Conservation (phyloP, 768 basidiomycete species). For the Rhodotorula toruloides region DNA sequence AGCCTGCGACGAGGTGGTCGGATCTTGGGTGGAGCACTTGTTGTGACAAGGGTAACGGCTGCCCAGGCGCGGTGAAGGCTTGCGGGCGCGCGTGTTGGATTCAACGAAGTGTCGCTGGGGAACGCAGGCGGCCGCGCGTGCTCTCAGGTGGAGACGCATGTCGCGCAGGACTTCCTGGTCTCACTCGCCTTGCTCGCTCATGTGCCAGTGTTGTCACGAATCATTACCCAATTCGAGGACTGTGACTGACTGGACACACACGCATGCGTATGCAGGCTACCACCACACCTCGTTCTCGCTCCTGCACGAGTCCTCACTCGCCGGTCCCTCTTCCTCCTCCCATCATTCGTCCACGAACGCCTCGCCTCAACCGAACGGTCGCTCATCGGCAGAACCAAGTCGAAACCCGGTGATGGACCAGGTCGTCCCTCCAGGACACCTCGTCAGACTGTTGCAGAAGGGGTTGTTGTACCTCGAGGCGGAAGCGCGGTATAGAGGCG, state of each 20-base stretch:
- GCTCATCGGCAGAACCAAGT: no score
- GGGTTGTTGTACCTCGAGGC: constrained; percentile 42
- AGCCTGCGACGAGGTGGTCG: no score
- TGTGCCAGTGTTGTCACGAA: background rate
- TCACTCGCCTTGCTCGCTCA: background rate
- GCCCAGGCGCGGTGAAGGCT: no score
- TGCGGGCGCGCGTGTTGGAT: no score
- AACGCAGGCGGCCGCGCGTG: no score
- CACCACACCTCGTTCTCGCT: constrained; percentile 38
- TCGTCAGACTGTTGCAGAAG: constrained; percentile 42
- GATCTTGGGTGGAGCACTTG: no score
- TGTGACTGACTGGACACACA: background rate
- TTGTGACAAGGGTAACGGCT: no score
- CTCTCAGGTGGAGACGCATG: no score
- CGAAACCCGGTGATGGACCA: constrained; percentile 18
- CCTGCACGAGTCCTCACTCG: constrained; percentile 34
- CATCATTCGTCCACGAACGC: background rate
- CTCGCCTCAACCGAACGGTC: background rate
- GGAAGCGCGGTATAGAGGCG: constrained; percentile 36
- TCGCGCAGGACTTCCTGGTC: no score
- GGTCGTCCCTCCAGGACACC: constrained; percentile 39
- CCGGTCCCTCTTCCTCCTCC: constrained; percentile 10
- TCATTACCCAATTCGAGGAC: no score
- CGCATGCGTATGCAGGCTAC: constrained; percentile 21
- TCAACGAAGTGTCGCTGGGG: no score